Base-by-base conservation (phyloP, 108 stramenopile species). In the Aurantiochytrium sp. region DNA sequence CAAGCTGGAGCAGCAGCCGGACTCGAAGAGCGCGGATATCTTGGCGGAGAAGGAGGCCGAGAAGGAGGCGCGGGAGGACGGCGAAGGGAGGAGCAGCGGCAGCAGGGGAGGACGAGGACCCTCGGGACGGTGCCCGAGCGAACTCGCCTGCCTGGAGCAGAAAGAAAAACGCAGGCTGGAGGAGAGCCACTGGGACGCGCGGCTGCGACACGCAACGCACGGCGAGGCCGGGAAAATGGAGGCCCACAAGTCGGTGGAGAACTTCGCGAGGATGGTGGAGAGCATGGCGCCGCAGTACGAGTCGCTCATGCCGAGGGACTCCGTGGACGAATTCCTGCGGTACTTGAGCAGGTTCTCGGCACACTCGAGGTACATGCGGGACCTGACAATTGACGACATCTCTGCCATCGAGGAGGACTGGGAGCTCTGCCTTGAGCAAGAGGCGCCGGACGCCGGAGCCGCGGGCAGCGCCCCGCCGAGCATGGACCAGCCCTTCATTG, bases 401-500 rank as follows among this genome's bases (percentile, higher is more conserved):
- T 6, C 6, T 6, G 21, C 73, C 8, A 3, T 81, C 2, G 19
- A 81, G 45, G 73, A 81, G 73, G 73, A 48, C 45, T n/a, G 24
- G 27, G 73, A 41, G 24, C n/a, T n/a, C 73, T 48, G 45, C n/a
- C n/a, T 41, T 6, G 39, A 81, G 12, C 39, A 81, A 24, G 27
- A 81, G 8, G 59, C 27, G 24, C 10, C 59, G 36, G 42, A 81
- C 39, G 39, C 73, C 39, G 42, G 8, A 6, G 73, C 39, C 6
- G 45, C 59, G 17, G 21, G 21, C 53, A 54, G 53, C 34, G 59
- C 34, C 8, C 22, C 59, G 34, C 59, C 59, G 15, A 65, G 73
- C 24, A 48, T 81, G 73, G 73, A 81, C 73, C 36, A 37, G 30
- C 73, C 73, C 6, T 81, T 81, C 39, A 81, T 81, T n/a, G 73